Evolutionary conservation across 257 asterid species (phyloP), one percentile per base, ranked within the genome.

Genomic region (Linaria vulgaris): DNA sequence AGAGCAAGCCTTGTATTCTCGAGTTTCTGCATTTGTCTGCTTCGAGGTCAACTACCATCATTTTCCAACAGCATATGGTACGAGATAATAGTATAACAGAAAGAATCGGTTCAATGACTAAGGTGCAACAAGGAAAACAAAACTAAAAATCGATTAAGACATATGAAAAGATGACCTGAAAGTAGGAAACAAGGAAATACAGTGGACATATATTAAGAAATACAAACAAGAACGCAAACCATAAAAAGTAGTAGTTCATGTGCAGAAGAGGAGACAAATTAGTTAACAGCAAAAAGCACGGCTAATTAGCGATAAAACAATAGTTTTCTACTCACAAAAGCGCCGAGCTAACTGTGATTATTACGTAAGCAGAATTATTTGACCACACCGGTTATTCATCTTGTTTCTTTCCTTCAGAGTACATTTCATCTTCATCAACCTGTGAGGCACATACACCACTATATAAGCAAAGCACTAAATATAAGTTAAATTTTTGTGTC

Each of bases 371-470:
- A 81, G 90, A 79, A 83, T 65, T 73, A 68, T 65, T 79, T 47
- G 82, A 81, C 80, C 81, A 72, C 63, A 77, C 78, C 60, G 85
- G 59, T 56, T 73, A 82, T 72, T 76, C 87, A 62, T 76, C 81
- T 16, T 71, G 82, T 77, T 72, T 80, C 74, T 80, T 83, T 64
- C 79, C 77, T 48, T 72, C 69, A 88, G 92, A 79, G 71, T 66
- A 77, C 57, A 76, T 70, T 67, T 83, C 95, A 70, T 88, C 88
- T 80, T 83, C 98, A 74, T 82, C 96, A 72, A 82, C 96, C 96
- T 91, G n/a, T n/a, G 85, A 61, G 41, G 74, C 56, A 73, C 43
- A 61, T 8, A 62, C 63, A 61, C 65, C 24, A 62, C 69, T 61
- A 69, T 79, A n/a, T n/a, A n/a, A n/a, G n/a, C n/a, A n/a, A 53